Conservation (phyloP, 202 grass and related monocot genomes). For the Cymbopogon flexuosus region DNA sequence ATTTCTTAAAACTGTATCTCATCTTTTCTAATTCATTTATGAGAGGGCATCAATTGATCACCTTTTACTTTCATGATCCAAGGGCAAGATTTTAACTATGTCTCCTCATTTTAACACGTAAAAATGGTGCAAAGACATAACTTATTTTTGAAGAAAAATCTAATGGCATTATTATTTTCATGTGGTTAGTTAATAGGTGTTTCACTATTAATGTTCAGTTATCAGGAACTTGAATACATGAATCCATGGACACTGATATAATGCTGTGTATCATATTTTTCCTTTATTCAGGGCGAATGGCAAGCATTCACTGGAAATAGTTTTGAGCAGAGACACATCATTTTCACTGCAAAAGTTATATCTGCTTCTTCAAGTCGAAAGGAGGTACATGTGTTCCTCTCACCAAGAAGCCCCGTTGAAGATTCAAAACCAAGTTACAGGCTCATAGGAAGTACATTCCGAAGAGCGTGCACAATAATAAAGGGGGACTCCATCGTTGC, state of each 20-base stretch:
- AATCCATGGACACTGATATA: background rate
- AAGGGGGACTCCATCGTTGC: conserved; percentile 60
- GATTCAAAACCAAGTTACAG: conserved; percentile 54
- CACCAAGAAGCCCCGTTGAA: conserved; percentile 33
- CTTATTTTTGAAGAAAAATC: background rate
- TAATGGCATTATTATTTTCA: background rate
- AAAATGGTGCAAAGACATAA: background rate
- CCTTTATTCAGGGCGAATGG: conserved; percentile 52
- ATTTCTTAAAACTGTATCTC: background rate
- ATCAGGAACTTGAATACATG: background rate
- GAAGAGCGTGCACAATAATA: conserved; percentile 80
- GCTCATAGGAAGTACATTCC: conserved; percentile 62
- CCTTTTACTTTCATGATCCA: background rate
- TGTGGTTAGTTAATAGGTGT: background rate
- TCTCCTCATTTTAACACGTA: background rate
- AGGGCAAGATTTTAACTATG: background rate
- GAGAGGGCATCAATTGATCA: background rate
- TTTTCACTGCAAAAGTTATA: conserved; percentile 48
- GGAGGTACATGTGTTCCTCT: conserved; percentile 59
- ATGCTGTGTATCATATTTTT: background rate
- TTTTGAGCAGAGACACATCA: conserved; percentile 46
- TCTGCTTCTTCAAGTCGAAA: conserved; percentile 44
- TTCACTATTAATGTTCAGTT: background rate
- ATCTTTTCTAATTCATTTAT: background rate
- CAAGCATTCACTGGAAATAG: conserved; percentile 59